Percentiles rank a stretch among this genome's conserved stretches.
phyloP scores from a whole-genome alignment of 2,329 filamentous ascomycete species.

The Annulohypoxylon truncatum region DNA sequence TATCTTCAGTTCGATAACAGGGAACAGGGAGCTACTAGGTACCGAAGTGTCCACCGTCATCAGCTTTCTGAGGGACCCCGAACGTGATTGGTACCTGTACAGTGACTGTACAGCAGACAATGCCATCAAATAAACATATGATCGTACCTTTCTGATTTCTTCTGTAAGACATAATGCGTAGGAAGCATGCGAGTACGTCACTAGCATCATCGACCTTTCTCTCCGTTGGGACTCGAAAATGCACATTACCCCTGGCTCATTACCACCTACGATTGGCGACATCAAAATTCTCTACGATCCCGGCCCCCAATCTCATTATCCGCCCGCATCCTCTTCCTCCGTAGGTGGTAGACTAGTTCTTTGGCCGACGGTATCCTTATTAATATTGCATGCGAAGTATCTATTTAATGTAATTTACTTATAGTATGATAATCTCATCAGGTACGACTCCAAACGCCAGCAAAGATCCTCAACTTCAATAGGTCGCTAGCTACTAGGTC shows the following conservation, averaged over 20 bases:
- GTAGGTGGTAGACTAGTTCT: not conserved
- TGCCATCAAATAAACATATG: not conserved
- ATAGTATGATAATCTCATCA: not conserved
- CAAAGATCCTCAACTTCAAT: slow-evolving; percentile 4
- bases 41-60: no score
- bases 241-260: slow-evolving; percentile 33
- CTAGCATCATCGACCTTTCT: slow-evolving; percentile 1
- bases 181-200: slow-evolving; percentile 17
- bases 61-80: not conserved
- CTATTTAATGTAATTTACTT: not conserved
- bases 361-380: not conserved
- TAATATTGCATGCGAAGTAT: not conserved
- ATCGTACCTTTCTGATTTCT: not conserved
- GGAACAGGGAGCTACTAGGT: not conserved
- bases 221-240: slow-evolving; percentile 30
- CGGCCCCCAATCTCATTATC: not conserved
- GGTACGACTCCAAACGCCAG: slow-evolving; percentile 10
- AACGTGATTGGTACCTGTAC: not conserved
- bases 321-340: not conserved
- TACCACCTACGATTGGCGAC: slow-evolving; percentile 13
- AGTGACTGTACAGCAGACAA: not conserved
- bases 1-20: not conserved
- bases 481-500: slow-evolving; percentile 7
- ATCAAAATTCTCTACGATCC: not conserved
- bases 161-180: not conserved